phyloP scores from a whole-genome alignment of 2,329 filamentous ascomycete species.

The Cordyceps pruinosa region DNA sequence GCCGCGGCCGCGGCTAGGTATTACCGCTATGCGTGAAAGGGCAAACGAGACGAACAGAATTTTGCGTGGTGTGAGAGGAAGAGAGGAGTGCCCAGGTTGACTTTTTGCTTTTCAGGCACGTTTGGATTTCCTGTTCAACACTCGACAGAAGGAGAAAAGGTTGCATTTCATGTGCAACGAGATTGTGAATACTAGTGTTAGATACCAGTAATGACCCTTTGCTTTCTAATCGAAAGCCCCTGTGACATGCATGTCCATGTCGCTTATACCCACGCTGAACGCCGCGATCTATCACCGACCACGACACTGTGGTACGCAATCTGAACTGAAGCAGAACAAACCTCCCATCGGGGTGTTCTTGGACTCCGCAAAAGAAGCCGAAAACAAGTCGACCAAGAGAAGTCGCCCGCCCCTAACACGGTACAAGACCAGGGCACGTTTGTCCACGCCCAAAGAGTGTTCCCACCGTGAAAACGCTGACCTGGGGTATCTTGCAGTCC shows the following conservation, averaged over 20 bases:
- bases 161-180: not conserved
- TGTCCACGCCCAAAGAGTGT: not conserved
- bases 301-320: not conserved
- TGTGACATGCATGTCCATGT: not conserved
- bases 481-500: not conserved
- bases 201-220: not conserved
- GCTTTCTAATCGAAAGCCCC: not conserved
- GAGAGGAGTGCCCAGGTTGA: not conserved
- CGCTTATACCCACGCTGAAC: too few relatives aligned
- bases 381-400: not conserved
- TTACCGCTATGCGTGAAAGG: slow-evolving; percentile 17
- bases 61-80: not conserved
- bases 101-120: not conserved
- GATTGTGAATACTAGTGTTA: not conserved
- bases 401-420: not conserved
- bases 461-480: not conserved
- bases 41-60: too few relatives aligned
- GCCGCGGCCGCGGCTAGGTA: slow-evolving; percentile 17
- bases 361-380: not conserved
- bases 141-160: not conserved
- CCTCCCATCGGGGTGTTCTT: not conserved
- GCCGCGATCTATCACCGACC: not conserved
- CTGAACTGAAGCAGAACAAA: not conserved
- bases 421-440: not conserved
- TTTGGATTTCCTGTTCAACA: not conserved